Conservation (phyloP, 495 filamentous ascomycete genomes). For the Aspergillus indologenus region DNA sequence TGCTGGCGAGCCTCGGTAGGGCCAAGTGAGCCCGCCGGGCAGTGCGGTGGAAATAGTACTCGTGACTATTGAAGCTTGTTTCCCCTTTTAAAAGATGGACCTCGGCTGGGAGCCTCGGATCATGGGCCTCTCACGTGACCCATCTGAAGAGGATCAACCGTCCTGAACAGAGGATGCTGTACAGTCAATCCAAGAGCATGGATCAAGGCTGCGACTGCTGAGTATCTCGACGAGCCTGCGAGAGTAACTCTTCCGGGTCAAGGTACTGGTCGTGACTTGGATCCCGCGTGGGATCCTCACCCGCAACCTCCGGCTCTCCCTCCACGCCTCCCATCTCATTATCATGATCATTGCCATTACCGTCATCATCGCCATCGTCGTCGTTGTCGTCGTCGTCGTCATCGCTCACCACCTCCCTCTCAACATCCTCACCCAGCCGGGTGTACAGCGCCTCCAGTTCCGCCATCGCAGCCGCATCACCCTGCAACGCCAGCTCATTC, state of each 20-base stretch:
- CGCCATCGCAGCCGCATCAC: constrained; percentile 33
- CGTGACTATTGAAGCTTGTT: not conserved
- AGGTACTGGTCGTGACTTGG: not conserved
- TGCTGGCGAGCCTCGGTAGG: not conserved
- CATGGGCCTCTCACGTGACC: not conserved
- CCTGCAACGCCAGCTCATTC: constrained; percentile 31
- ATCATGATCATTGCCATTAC: not conserved
- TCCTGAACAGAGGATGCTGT: not conserved
- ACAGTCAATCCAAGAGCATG: not conserved
- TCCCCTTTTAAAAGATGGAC: not conserved
- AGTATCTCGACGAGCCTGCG: not conserved
- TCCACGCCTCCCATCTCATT: not conserved
- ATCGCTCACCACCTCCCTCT: not conserved
- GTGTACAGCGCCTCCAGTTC: constrained; percentile 32
- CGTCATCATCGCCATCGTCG: not conserved
- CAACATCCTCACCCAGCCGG: constrained; percentile 18
- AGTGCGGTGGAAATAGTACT: not conserved
- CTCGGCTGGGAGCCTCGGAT: not conserved
- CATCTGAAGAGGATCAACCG: not conserved
- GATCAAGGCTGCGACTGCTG: not conserved
- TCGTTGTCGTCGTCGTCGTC: not conserved
- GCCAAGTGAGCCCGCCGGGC: too few species aligned
- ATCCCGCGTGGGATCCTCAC: not conserved
- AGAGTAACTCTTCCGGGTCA: not conserved
- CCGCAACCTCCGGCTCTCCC: not conserved